Evolutionary conservation across 1,284 basidiomycete genomes (phyloP), one percentile per base, ranked within the genome.

Genomic region (Chiua sp.): DNA sequence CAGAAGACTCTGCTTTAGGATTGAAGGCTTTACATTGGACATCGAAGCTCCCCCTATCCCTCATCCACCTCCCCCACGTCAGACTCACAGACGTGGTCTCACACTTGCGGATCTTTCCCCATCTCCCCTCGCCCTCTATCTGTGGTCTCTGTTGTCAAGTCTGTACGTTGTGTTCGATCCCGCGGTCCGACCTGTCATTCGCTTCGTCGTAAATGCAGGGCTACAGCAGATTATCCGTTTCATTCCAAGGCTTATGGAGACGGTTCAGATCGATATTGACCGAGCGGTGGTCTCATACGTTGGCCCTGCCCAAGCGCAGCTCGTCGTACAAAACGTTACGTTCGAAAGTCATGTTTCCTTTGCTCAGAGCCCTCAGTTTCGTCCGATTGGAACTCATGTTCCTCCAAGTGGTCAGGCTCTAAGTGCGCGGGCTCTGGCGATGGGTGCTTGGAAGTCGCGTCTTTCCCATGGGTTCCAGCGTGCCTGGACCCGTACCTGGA

Each of bases 181-280:
- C 16, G 77, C 77, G 57, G 66, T 88, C 52, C 83, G 90, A 22
- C 90, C 90, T 4, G 56, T 85, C 11, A 73, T 88, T 59, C 87
- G 90, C 42, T 70, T 81, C 7, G 73, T 78, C 58, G 83, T 87
- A 47, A 82, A 87, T 15, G 77, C 80, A 7, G 72, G 72, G 52
- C 77, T 90, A n/a, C 85, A 86, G 18, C 67, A 87, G 56, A 70
- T 82, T 58, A 88, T 92, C 62, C 80, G 80, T 59, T 83, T 82
- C 72, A 78, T 92, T 1, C 90, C 90, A 20, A 78, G 80, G 49
- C 78, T 92, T 53, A 86, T 85, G 39, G 85, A 88, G 63, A 82
- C 84, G 2, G 69, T 92, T 33, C 84, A 87, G 56, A 85, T 92
- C 52, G 89, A 91, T 63, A 71, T 91, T 3, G 81, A 86, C 61